Conservation (phyloP, 495 filamentous ascomycete species). For the Penicillium tannophilum region DNA sequence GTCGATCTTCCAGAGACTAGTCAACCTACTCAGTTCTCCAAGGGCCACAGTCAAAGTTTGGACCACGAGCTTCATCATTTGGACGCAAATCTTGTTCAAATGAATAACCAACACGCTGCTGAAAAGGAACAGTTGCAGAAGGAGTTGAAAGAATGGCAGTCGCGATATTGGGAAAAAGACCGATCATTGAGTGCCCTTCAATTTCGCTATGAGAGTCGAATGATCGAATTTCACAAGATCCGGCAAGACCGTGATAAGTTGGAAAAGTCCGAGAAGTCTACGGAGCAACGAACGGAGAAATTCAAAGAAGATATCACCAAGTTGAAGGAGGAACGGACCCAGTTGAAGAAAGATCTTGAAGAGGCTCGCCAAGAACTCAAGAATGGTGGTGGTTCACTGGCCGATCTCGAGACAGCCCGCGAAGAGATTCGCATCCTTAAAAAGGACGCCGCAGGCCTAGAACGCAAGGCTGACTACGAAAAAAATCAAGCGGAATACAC, state of each 20-base stretch:
- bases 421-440: constrained; percentile 46
- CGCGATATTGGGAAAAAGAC: constrained; percentile 32
- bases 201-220: constrained; percentile 48
- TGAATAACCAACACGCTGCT: constrained; percentile 31
- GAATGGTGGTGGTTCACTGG: constrained; percentile 51
- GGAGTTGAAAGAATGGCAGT: constrained; percentile 22
- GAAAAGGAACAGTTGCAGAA: constrained; percentile 36
- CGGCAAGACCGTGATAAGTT: constrained; percentile 41
- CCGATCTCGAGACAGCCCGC: constrained; percentile 49
- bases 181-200: constrained; percentile 36
- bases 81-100: constrained; percentile 39
- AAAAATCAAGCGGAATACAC: constrained; percentile 60
- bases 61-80: constrained; percentile 34
- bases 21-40: constrained; percentile 39
- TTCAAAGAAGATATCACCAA: constrained; percentile 45
- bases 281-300: constrained; percentile 41
- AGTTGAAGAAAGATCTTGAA: constrained; percentile 52
- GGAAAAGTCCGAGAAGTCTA: constrained; percentile 20
- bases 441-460: constrained; percentile 44
- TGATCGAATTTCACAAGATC: constrained; percentile 37
- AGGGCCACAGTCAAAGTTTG: constrained; percentile 34
- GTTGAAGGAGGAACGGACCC: constrained; percentile 51
- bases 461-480: constrained; percentile 51
- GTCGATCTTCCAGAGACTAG: constrained; percentile 35
- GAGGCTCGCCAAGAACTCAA: constrained; percentile 50